Evolutionary conservation across 2,329 filamentous ascomycete species (phyloP).

Genomic region (Curvularia verruculosa): DNA sequence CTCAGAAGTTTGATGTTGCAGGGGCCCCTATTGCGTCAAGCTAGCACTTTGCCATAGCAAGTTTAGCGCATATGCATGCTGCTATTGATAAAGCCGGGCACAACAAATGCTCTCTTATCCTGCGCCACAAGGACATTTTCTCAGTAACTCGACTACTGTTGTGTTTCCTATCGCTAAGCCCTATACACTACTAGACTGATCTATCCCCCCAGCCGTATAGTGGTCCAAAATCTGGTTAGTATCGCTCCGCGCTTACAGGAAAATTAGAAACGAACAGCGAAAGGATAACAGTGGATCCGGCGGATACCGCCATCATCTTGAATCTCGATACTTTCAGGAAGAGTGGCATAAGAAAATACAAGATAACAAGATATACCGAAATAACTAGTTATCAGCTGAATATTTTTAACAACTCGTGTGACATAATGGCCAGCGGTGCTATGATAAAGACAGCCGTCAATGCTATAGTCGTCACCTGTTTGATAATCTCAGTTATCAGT

Average conservation of each 20-base stretch:
- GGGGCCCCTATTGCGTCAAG: background rate
- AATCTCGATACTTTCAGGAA: conserved; percentile 32
- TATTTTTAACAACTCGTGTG: conserved; percentile 19
- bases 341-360: conserved; percentile 27
- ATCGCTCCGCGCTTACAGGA: conserved; percentile 6
- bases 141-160: no score
- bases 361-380: conserved; percentile 23
- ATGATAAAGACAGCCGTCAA: conserved; percentile 27
- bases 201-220: no score
- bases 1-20: background rate
- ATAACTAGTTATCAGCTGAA: conserved; percentile 24
- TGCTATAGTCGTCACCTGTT: conserved; percentile 23
- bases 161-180: no score
- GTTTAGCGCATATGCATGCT: no score
- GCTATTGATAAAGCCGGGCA: no score
- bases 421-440: conserved; percentile 25
- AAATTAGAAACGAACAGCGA: conserved; percentile 29
- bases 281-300: conserved; percentile 29
- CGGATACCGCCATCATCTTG: conserved; percentile 32
- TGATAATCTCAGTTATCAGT: conserved; percentile 26
- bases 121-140: no score
- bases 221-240: no score
- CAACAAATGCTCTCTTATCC: no score
- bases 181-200: no score
- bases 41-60: background rate